These are phyloP conservation scores for Clarireedia paspali DNA, from an alignment of 2,329 filamentous ascomycete genomes.

Conservation along the genomic window DNA sequence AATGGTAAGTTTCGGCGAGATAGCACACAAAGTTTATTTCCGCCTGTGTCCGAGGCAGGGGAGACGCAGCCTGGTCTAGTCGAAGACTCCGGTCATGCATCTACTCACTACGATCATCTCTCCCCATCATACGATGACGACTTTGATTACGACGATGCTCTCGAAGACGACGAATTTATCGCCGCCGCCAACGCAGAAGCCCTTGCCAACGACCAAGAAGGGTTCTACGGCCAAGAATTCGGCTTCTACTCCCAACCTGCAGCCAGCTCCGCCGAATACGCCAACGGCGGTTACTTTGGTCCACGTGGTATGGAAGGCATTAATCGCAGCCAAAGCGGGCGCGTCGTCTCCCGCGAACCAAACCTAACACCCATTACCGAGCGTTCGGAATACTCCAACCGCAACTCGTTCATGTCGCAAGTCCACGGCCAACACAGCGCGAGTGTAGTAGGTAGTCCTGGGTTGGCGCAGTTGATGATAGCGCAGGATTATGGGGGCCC, in stretches of 20 bases:
- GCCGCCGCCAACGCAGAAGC: slow-evolving; percentile 92
- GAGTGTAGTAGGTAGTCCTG: slow-evolving; percentile 54
- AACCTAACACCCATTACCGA: slow-evolving; percentile 96
- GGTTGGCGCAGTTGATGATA: slow-evolving; percentile 64
- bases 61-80: slow-evolving; percentile 31
- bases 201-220: slow-evolving; percentile 83
- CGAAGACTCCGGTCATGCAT: slow-evolving; percentile 33
- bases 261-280: slow-evolving; percentile 41
- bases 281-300: slow-evolving; percentile 85
- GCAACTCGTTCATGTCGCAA: slow-evolving; percentile 69
- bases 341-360: slow-evolving; percentile 70
- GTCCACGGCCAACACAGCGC: slow-evolving; percentile 25
- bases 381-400: slow-evolving; percentile 88
- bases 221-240: slow-evolving; percentile 94
- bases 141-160: slow-evolving; percentile 51
- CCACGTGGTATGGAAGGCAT: slow-evolving; percentile 57
- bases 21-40: slow-evolving; percentile 17
- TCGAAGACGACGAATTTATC: slow-evolving; percentile 85
- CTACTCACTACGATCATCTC: slow-evolving; percentile 28
- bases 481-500: slow-evolving; percentile 44
- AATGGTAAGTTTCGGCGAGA: slow-evolving; percentile 68
- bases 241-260: slow-evolving; percentile 75
- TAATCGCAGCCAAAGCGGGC: slow-evolving; percentile 61
- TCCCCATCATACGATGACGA: slow-evolving; percentile 34
- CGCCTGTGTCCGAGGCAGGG: slow-evolving; percentile 20